Evolutionary conservation across 257 asterid species (phyloP), one percentile per base, ranked within the genome.

Genomic region (Ajuga chamaepitys): DNA sequence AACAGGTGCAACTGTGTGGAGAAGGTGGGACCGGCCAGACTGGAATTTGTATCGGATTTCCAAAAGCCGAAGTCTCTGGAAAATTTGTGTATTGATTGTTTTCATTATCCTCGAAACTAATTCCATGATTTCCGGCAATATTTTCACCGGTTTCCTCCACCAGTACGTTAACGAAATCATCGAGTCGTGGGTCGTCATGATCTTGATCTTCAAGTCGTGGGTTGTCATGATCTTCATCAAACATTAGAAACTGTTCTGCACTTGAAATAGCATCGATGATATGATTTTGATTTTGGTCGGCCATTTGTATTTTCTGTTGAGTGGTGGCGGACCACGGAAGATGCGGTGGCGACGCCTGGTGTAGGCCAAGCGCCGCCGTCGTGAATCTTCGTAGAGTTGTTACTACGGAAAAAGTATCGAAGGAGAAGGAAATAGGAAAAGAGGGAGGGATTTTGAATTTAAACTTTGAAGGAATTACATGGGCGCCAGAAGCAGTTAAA

Each of bases 281-380:
- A 18, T 75, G 48, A n/a, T n/a, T n/a, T 9, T 74, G 68, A 54
- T 70, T 55, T 16, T 46, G 74, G 34, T 62, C 63, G 3, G 66
- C 84, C 90, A 80, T 83, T 51, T 34, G 1, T 17, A 2, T 3
- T 28, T 14, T 0, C 32, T 16, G 22, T 9, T 32, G 1, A 58
- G 30, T 1, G 52, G 22, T 4, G 25, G 50, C 0, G 47, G 48
- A 24, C 14, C 71, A 56, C 41, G 58, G 66, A 0, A 1, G 56
- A 7, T 45, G 65, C 3, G 74, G 72, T 8, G 74, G 80, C 82
- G 82, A 72, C 86, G 85, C 86, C 61, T 77, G 94, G 86, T 35
- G n/a, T 20, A 25, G 58, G 56, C 87, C 87, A 79, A 83, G 89
- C 83, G 83, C 62, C 79, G 82, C 77, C 38, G 48, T 55, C 68